Conservation (phyloP, 441 rosid genomes). For the Lepidium campestre region DNA sequence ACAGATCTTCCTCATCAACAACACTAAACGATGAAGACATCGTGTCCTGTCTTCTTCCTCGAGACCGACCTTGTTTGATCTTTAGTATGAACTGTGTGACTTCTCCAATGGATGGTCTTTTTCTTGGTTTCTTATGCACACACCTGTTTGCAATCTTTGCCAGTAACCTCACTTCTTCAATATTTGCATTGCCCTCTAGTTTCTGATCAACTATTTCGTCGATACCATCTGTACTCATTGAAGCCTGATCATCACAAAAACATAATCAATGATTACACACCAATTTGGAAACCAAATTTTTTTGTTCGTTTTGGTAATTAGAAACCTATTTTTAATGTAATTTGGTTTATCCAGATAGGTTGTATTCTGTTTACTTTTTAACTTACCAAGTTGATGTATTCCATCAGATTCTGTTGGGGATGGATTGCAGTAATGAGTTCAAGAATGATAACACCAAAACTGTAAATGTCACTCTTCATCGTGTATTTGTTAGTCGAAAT, state of each 20-base stretch:
- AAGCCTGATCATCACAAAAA: conserved; percentile 44
- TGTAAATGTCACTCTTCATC: conserved; percentile 80
- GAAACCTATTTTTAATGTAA: not conserved
- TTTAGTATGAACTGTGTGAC: conserved; percentile 71
- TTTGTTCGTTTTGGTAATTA: not conserved
- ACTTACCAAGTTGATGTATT: conserved; percentile 82
- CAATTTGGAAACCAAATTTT: not conserved
- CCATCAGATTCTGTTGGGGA: conserved; percentile 90
- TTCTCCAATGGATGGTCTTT: conserved; percentile 77
- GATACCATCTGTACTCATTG: conserved; percentile 82
- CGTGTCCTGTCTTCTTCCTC: conserved; percentile 40
- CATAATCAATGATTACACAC: not conserved
- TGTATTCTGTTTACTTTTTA: not conserved
- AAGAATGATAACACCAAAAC: conserved; percentile 83
- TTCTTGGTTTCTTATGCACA: conserved; percentile 67
- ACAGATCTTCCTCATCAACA: conserved; percentile 38
- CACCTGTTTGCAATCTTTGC: conserved; percentile 72
- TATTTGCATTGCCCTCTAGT: conserved; percentile 55
- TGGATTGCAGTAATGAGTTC: conserved; percentile 93
- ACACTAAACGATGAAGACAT: conserved; percentile 43
- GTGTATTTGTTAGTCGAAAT: conserved; percentile 81
- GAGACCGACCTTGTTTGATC: conserved; percentile 51
- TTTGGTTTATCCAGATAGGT: not conserved
- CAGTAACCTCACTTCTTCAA: conserved; percentile 62
- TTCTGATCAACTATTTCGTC: conserved; percentile 77